phyloP scores from a whole-genome alignment of 2,329 filamentous ascomycete species.

The Diplodia scrobiculata region DNA sequence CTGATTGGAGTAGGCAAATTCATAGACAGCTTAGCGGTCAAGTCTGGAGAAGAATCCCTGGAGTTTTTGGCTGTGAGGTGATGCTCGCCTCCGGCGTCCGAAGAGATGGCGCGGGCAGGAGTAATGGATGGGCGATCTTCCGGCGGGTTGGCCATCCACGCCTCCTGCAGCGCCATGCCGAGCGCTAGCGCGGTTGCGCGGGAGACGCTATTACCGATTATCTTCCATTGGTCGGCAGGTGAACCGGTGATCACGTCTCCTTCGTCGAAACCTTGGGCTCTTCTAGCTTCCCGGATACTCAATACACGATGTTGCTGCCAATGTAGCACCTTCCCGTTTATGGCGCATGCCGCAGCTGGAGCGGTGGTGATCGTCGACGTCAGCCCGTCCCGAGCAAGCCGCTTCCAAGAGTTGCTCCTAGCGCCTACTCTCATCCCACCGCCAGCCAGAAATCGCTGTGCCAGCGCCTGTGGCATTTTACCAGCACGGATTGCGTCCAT shows the following conservation, averaged over 20 bases:
- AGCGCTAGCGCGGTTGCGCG: constrained; percentile 67
- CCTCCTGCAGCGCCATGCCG: constrained; percentile 65
- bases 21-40: too few relatives aligned
- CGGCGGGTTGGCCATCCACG: constrained; percentile 53
- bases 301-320: constrained; percentile 65
- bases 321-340: constrained; percentile 61
- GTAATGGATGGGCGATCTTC: not conserved
- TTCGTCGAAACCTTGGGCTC: constrained; percentile 71
- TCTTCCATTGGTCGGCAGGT: constrained; percentile 59
- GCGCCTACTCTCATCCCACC: too few relatives aligned
- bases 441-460: not conserved
- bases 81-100: not conserved
- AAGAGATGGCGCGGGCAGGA: too few relatives aligned
- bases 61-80: too few relatives aligned
- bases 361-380: constrained; percentile 66
- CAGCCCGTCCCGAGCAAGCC: constrained; percentile 56
- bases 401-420: constrained; percentile 47
- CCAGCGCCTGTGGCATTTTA: constrained; percentile 28
- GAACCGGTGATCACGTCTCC: constrained; percentile 68
- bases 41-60: too few relatives aligned
- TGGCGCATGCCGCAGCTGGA: constrained; percentile 56
- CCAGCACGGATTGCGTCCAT: constrained; percentile 31
- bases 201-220: constrained; percentile 77
- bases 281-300: constrained; percentile 66
- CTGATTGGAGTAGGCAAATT: not conserved